Evolutionary conservation across 2,329 filamentous ascomycete species (phyloP), one percentile per base, ranked within the genome.

Genomic region (Penicillium sp.): DNA sequence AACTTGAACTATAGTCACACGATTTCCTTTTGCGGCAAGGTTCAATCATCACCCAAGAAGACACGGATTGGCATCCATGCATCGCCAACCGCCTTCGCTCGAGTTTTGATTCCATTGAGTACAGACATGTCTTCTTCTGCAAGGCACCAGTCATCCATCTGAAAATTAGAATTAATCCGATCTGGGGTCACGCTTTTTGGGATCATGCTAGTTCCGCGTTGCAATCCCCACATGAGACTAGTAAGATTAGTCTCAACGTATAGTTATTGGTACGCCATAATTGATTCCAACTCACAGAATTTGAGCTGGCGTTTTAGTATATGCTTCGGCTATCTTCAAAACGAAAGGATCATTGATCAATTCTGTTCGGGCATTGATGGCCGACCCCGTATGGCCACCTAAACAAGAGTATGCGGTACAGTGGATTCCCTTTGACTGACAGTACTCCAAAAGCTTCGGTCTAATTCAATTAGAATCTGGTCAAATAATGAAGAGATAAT

Each of bases 161-260:
- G 17, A 29, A 39, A 39, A 15, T 39, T 39, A 3, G 34, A 24
- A 41, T 24, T 17, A 20, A 93, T 90, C 26, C 89, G 81, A 49
- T 77, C 77, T 49, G 83, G 79, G 47, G 84, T 90, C 49, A 90
- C 86, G 49, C 81, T 86, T 80, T 93, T 93, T 61, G 89, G 89
- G 63, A 94, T 89, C 42, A 93, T 88, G 51, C 82, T 86, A 75
- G 84, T 89, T 48, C 86, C 89, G 63, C 89, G 83, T 69, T 87
- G 83, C 43, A 92, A 75, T 45, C 88, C 89, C 88, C 88, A 93
- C 64, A 84, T 78, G 37, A 94, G 78, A 1, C 34, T 39, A 20
- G 5, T 1, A 15, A 7, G 23, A 12, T 39, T 24, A 39, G 20
- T 15, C 4, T 24, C 20, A 7, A 4, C 13, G 10, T n/a, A 1